These are phyloP conservation scores for Angomonas deanei DNA, from an alignment of 208 protist species.

Conservation along the genomic window DNA sequence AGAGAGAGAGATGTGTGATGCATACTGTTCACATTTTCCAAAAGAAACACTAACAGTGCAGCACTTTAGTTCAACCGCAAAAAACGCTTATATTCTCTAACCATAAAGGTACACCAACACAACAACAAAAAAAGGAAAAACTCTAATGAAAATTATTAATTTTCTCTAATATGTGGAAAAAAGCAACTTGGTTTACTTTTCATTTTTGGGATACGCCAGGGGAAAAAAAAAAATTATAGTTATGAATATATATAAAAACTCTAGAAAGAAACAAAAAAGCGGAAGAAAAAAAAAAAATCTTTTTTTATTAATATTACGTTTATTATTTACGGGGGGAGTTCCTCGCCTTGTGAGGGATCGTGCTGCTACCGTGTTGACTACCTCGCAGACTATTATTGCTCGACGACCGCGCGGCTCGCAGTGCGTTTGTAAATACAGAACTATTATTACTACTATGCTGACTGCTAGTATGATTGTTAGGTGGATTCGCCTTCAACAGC, in stretches of 20 bases:
- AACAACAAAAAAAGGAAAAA: no score
- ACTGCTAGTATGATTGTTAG: not conserved
- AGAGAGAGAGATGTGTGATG: no score
- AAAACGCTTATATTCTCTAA: no score
- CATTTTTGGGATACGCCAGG: no score
- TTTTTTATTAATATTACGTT: not conserved
- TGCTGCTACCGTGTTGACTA: not conserved
- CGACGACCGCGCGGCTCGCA: not conserved
- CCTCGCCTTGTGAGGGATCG: not conserved
- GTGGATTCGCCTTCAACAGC: no score
- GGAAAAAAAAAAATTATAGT: slow-evolving; percentile 2
- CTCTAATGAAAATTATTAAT: no score
- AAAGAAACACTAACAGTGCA: no score
- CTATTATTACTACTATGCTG: not conserved
- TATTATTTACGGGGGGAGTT: not conserved
- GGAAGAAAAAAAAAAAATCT: not conserved
- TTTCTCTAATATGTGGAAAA: no score
- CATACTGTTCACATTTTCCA: no score
- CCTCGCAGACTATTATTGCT: not conserved
- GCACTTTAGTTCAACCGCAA: no score
- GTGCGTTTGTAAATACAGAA: not conserved
- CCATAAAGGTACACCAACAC: no score
- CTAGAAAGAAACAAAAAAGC: slow-evolving; percentile 12
- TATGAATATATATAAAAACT: not conserved
- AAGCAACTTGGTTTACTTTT: no score